Evolutionary conservation across 208 protist genomes (phyloP).

Genomic region (Dictyostelium gargantuum): DNA sequence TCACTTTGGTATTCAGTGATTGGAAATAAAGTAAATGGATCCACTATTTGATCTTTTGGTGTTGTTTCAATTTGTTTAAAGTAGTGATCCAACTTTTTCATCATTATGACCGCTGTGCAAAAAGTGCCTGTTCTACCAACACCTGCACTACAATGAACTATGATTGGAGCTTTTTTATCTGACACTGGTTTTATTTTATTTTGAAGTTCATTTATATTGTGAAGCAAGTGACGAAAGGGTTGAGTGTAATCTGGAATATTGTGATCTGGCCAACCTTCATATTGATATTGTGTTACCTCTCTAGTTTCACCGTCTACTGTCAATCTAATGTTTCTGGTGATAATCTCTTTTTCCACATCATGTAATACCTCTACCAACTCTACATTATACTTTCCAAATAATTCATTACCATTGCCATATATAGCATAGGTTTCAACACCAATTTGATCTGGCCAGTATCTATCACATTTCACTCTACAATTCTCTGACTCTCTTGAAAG

Average conservation of each 20-base stretch:
- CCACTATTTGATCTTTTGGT: neutral
- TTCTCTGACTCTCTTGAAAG: conserved; percentile 78
- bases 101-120: conserved; percentile 71
- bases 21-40: neutral
- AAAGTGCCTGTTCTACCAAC: conserved; percentile 83
- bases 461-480: conserved; percentile 30
- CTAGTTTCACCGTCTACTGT: neutral
- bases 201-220: conserved; percentile 41
- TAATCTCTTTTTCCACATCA: conserved; percentile 12
- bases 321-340: conserved; percentile 23
- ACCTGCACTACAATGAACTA: conserved; percentile 82
- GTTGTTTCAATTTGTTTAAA: neutral
- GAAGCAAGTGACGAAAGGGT: conserved; percentile 51
- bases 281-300: conserved; percentile 71
- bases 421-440: neutral
- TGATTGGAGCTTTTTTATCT: conserved; percentile 41
- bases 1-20: neutral
- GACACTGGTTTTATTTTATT: neutral
- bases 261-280: conserved; percentile 78
- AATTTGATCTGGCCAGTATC: conserved; percentile 27
- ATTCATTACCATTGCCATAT: neutral
- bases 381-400: neutral
- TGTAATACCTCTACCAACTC: neutral
- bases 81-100: conserved; percentile 69
- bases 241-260: conserved; percentile 61